Base-by-base conservation (phyloP, 2,329 filamentous ascomycete species). In the Phaeomoniella chlamydospora region DNA sequence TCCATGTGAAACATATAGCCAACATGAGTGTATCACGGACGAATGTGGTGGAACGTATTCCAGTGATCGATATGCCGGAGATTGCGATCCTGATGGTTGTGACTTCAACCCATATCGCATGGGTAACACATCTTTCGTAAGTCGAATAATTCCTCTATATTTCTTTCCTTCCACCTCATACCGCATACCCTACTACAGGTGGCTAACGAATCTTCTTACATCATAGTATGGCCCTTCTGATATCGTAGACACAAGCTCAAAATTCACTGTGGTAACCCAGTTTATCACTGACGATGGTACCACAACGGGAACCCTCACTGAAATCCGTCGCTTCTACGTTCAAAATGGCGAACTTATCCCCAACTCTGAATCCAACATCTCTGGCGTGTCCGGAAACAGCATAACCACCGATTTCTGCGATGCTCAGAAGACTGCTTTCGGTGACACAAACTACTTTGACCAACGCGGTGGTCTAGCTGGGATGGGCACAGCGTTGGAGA, bases 51-150 rank as follows among this genome's bases (percentile, higher is more conserved):
- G 66, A 13, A 56, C 52, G n/a, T 54, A 56, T 36, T 48, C 49
- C 1, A 59, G 61, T 16, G 50, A 62, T 39, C 39, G 39, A 4
- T 71, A 66, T 43, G 68, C 67, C 38, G 69, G 66, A 13, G 56
- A 51, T 13, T 77, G 74, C 53, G 74, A 77, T 54, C 68, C 70
- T 44, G 70, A 75, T 47, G 74, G 74, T 29, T 78, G 74, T 49
- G 74, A 77, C 52, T 77, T 73, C 67, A 75, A 76, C 65, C 49
- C 61, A 30, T 77, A 70, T 67, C 72, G 74, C 52, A 62, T 70
- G 61, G 74, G 74, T 43, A 64, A 71, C 54, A 59, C 58, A 40
- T 57, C 57, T 51, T 78, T 75, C 62, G 77, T 72, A 6, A 26
- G 22, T 26, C 9, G n/a, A n/a, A n/a, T n/a, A n/a, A n/a, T n/a